Conservation (phyloP, 495 filamentous ascomycete genomes). For the Talaromyces nanjingensis region DNA sequence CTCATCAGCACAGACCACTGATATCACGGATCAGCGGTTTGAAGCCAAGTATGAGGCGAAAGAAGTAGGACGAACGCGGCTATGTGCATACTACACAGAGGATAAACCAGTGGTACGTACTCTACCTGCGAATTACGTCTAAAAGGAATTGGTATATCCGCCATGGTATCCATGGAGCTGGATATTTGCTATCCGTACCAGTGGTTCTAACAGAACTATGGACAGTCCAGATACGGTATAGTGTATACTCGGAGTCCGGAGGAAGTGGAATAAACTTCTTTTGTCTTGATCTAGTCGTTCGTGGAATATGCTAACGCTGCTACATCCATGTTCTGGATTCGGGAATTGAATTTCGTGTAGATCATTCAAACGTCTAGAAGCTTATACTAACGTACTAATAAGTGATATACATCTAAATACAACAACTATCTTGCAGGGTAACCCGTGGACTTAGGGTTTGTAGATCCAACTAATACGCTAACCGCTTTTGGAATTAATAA, state of each 20-base stretch:
- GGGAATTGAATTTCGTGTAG: not conserved
- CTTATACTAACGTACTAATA: not conserved
- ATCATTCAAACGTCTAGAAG: not conserved
- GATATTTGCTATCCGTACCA: not conserved
- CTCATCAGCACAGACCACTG: not conserved
- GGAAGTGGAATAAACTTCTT: not conserved
- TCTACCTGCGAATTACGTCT: too few species aligned
- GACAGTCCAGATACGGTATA: not conserved
- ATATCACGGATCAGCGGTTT: not conserved
- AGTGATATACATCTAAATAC: too few species aligned
- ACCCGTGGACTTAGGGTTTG: not conserved
- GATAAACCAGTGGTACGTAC: too few species aligned
- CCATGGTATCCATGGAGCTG: not conserved
- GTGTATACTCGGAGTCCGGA: not conserved
- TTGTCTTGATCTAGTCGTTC: not conserved
- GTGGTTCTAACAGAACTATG: too few species aligned
- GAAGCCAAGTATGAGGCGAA: not conserved
- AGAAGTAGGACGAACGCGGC: not conserved
- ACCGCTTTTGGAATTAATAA: not conserved
- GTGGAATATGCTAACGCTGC: not conserved
- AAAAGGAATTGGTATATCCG: not conserved
- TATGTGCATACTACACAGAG: not conserved
- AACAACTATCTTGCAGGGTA: not conserved
- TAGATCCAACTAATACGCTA: not conserved
- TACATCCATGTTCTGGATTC: not conserved